Percentiles rank a stretch among this genome's conserved stretches.
phyloP scores from a whole-genome alignment of 805 yeast species.

The Cephaloascus fragrans region DNA sequence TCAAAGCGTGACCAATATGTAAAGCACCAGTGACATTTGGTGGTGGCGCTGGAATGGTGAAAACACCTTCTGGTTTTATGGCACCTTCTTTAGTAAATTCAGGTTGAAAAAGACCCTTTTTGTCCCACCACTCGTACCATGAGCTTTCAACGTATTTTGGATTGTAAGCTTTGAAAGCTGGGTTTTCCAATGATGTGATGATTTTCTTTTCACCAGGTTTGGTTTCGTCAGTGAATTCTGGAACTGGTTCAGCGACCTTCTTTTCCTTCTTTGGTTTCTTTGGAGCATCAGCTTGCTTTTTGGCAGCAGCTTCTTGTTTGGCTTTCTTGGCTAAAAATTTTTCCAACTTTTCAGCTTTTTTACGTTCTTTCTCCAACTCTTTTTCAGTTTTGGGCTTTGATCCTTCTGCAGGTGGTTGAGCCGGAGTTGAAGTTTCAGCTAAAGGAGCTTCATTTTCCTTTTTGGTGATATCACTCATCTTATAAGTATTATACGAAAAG shows the following conservation, averaged over 20 bases:
- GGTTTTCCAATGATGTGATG: conserved; percentile 80
- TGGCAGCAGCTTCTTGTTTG: conserved; percentile 37
- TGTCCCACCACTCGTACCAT: conserved; percentile 97
- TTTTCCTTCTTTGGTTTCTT: conserved; percentile 64
- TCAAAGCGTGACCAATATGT: conserved; percentile 97
- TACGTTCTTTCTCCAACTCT: conserved; percentile 77
- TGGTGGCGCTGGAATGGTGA: conserved; percentile 96
- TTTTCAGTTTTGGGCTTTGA: conserved; percentile 57
- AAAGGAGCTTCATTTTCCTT: conserved; percentile 3
- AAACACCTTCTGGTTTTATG: conserved; percentile 71
- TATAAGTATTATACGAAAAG: neutral
- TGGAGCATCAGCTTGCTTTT: conserved; percentile 28
- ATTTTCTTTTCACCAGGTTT: conserved; percentile 86
- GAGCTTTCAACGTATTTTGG: conserved; percentile 92
- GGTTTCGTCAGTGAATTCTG: conserved; percentile 83
- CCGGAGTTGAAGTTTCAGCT: neutral
- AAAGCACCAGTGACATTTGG: conserved; percentile 98
- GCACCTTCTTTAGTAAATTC: conserved; percentile 69
- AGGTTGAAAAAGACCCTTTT: conserved; percentile 83
- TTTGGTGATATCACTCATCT: neutral
- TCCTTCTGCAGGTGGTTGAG: conserved; percentile 6
- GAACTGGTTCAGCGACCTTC: conserved; percentile 59
- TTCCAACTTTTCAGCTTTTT: conserved; percentile 82
- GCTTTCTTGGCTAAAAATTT: conserved; percentile 81
- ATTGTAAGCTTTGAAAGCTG: conserved; percentile 87